Conservation (phyloP, 768 basidiomycete genomes). For the Amanita rubescens region DNA sequence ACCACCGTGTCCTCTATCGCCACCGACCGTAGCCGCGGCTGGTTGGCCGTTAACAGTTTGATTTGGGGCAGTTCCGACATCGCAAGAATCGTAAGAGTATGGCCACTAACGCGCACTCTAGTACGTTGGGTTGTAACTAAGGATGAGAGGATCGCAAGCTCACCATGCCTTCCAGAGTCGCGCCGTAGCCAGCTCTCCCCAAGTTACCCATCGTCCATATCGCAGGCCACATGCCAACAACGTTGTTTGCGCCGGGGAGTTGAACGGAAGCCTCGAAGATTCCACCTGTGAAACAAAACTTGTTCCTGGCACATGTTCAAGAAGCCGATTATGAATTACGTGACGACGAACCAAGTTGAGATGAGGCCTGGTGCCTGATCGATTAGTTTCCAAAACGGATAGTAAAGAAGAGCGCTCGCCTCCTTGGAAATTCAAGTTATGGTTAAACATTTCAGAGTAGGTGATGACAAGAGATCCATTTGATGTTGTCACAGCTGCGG, state of each 20-base stretch:
- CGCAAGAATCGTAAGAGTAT: conserved; percentile 72
- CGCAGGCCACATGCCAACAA: conserved; percentile 70
- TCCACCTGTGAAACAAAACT: conserved; percentile 82
- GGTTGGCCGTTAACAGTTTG: conserved; percentile 68
- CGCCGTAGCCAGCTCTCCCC: conserved; percentile 75
- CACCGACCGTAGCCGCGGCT: conserved; percentile 46
- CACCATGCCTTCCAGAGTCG: conserved; percentile 74
- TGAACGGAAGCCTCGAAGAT: conserved; percentile 54
- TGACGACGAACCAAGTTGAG: conserved; percentile 35
- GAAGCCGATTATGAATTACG: conserved; percentile 8
- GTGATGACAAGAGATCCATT: conserved; percentile 70
- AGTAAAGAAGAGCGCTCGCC: conserved; percentile 32
- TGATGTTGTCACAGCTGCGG: conserved; percentile 60
- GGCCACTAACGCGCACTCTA: conserved; percentile 50
- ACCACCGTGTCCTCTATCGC: conserved; percentile 33
- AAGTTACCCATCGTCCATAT: conserved; percentile 68
- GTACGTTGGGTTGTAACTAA: conserved; percentile 6
- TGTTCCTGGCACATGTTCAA: conserved; percentile 42
- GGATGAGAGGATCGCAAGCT: neutral
- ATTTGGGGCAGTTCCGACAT: conserved; percentile 72
- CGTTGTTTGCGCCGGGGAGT: conserved; percentile 54
- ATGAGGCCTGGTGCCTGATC: conserved; percentile 25
- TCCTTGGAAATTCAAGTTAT: conserved; percentile 60
- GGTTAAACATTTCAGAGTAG: conserved; percentile 47
- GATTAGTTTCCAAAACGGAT: conserved; percentile 20